Base-by-base conservation (phyloP, 768 basidiomycete species). In the Mycena crocata region DNA sequence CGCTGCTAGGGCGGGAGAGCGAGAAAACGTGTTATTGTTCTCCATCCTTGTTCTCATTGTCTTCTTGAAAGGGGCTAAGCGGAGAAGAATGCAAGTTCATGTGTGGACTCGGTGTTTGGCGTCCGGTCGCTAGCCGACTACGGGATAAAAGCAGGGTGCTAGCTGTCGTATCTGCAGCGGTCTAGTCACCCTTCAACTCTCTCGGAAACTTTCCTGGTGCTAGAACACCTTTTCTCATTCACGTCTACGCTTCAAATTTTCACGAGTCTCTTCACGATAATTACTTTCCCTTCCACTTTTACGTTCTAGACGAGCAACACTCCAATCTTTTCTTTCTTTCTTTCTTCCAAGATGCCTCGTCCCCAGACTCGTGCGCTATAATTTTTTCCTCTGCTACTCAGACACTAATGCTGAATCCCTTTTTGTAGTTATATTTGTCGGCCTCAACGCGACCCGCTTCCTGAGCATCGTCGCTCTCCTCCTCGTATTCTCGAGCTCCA, bases 401-500 rank as follows among this genome's bases (percentile, higher is more conserved):
- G n/a, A 13, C 15, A 1, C 19, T n/a, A n/a, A n/a, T n/a, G n/a
- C n/a, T 26, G 35, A 51, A 30, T 60, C 62, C 45, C 31, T 23
- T 15, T 49, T 10, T n/a, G n/a, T 56, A 13, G 85, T 81, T 54
- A 67, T 76, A 51, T 95, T 95, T 79, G 84, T 92, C 74, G 89
- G 87, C 70, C 88, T 96, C 77, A 96, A 97, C 75, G 84, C 81
- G 74, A 81, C 93, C 74, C 91, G 96, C 64, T 76, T 82, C 46
- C 75, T 98, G 67, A 94, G 93, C 76, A 85, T 97, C 75, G 78
- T 96, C 70, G 86, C 89, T n/a, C 86, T 97, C 62, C 79, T 94
- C 30, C 88, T 96, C 52, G 93, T 95, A 10, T 92, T 97, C 70
- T 81, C 92, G 15, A 92, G 87, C 77, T 93, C 86, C 61, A 88